Evolutionary conservation across 345 rosid genomes (phyloP), one percentile per base, ranked within the genome.

Genomic region (Eucalyptus fibrosa): DNA sequence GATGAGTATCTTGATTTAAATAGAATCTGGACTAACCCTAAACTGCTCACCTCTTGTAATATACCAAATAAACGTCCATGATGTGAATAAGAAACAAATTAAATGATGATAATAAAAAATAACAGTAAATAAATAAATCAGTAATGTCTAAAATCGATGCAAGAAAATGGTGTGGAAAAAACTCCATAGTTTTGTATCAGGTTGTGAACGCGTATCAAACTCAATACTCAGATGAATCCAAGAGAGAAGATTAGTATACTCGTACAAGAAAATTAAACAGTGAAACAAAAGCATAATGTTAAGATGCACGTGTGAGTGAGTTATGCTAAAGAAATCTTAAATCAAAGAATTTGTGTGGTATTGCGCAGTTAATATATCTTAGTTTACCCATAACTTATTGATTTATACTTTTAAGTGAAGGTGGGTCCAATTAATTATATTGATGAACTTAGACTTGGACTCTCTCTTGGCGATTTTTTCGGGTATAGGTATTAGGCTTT

Each of bases 151-250:
- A 56, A 23, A 56, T 56, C 7, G 7, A 56, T 56, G 62, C 62
- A 23, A 56, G 62, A 56, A 56, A 56, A 56, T 24, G 30, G 30
- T 24, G 13, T 56, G 3, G 62, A 56, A 23, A 55, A 56, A 56
- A 56, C 62, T 56, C 28, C 11, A 53, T 8, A 56, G 0, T 24
- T 4, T 56, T 24, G 14, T 56, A 56, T 56, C 1, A 0, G 30
- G 62, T 24, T 2, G 7, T 56, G 30, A 24, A 10, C 1, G 3
- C 30, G 3, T 56, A 56, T 56, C 0, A 1, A 1, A 0, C 28
- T 56, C 3, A 56, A 24, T 9, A 56, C 13, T 56, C 6, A 19
- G 0, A 24, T 56, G 62, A 56, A 56, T 23, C 13, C 62, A 24
- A 56, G 30, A 56, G 28, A 56, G 62, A 56, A 56, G 1, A 56